Conservation (phyloP, 1,284 basidiomycete genomes). For the Hypsizygus ulmarius region DNA sequence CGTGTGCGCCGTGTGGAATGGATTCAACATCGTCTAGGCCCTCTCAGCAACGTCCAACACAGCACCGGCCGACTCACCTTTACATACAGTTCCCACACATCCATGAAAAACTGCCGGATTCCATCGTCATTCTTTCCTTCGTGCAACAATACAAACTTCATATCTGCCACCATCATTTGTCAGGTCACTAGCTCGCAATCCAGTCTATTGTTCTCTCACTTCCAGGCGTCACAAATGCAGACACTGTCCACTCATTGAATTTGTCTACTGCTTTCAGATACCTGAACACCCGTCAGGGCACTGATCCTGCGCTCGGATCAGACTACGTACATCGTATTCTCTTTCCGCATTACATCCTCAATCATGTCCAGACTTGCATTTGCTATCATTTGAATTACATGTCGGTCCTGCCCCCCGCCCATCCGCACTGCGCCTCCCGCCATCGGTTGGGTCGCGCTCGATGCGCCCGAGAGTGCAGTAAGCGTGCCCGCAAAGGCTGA, state of each 20-base stretch:
- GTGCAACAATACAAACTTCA: conserved; percentile 89
- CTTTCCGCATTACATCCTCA: conserved; percentile 86
- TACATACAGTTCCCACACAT: conserved; percentile 93
- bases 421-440: conserved; percentile 62
- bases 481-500: conserved; percentile 85
- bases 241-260: conserved; percentile 97
- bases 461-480: conserved; percentile 77
- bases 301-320: conserved; percentile 19
- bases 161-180: conserved; percentile 51
- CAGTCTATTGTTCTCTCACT: conserved; percentile 56
- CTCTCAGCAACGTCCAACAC: conserved; percentile 11
- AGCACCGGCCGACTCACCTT: conserved; percentile 62
- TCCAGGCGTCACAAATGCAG: conserved; percentile 89
- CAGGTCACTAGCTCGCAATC: conserved; percentile 11
- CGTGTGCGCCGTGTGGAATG: conserved; percentile 89
- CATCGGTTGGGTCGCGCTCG: conserved; percentile 66
- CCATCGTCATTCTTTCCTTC: conserved; percentile 96
- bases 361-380: conserved; percentile 90
- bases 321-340: conserved; percentile 74
- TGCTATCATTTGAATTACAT: conserved; percentile 96
- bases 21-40: conserved; percentile 79
- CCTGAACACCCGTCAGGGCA: conserved; percentile 44
- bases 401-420: conserved; percentile 75
- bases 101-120: conserved; percentile 85
- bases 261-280: conserved; percentile 91